These are phyloP conservation scores for Tephrocybe sp. DNA, from an alignment of 768 basidiomycete species.

Conservation along the genomic window DNA sequence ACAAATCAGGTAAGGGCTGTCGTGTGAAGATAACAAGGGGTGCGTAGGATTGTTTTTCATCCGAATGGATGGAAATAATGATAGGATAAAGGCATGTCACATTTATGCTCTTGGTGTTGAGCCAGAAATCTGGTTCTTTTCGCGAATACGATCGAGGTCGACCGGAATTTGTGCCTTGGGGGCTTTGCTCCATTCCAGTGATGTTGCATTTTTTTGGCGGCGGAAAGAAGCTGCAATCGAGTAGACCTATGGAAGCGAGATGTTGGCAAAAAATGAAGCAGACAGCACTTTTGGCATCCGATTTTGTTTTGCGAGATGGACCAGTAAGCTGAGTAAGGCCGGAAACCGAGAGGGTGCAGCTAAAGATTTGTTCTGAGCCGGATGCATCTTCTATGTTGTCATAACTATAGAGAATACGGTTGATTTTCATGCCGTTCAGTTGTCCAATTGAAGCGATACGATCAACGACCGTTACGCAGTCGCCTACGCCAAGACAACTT, in stretches of 20 bases:
- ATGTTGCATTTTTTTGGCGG: slow-evolving; percentile 18
- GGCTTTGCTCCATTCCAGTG: too few species aligned
- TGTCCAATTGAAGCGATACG: slow-evolving; percentile 39
- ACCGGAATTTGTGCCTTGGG: too few species aligned
- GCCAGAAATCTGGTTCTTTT: slow-evolving; percentile 70
- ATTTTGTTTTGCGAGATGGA: slow-evolving; percentile 39
- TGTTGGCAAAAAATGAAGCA: slow-evolving; percentile 54
- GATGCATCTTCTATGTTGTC: slow-evolving; percentile 31
- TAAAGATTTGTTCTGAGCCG: slow-evolving; percentile 25
- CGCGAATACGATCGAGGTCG: slow-evolving; percentile 55
- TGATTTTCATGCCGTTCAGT: slow-evolving; percentile 9
- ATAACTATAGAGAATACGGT: slow-evolving; percentile 38
- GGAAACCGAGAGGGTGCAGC: slow-evolving; percentile 49
- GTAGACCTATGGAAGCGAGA: slow-evolving; percentile 46
- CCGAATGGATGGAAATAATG: slow-evolving; percentile 40
- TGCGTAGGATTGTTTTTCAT: slow-evolving; percentile 37
- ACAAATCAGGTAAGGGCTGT: slow-evolving; percentile 58
- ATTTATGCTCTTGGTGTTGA: slow-evolving; percentile 30
- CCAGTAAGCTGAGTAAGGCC: slow-evolving; percentile 43
- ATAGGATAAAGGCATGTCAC: slow-evolving; percentile 52
- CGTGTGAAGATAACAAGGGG: slow-evolving; percentile 69
- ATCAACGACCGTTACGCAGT: slow-evolving; percentile 57
- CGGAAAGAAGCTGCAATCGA: slow-evolving; percentile 52
- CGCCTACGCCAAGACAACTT: slow-evolving; percentile 52
- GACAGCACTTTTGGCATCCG: slow-evolving; percentile 56